Conservation (phyloP, 179 eudicot species). For the Silene noctiflora region DNA sequence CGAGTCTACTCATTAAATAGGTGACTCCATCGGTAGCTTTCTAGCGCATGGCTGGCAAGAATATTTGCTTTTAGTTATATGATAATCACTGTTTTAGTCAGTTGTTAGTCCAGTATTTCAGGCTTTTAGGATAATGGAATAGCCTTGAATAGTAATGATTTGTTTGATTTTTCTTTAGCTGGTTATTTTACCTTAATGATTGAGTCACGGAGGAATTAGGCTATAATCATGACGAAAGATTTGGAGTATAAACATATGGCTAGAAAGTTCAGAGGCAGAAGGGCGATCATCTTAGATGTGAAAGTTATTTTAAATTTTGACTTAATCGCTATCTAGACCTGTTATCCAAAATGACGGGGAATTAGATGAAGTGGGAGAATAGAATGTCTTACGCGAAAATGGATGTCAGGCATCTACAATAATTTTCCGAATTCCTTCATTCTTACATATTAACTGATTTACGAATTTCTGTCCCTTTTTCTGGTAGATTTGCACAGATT, state of each 20-base stretch:
- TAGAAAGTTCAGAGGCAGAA: no score
- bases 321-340: no score
- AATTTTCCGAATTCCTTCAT: no score
- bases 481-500: not conserved
- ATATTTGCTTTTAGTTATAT: not conserved
- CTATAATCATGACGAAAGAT: not conserved
- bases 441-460: no score
- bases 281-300: not conserved
- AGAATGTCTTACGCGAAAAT: no score
- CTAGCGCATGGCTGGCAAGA: not conserved
- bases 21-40: not conserved
- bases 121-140: slow-evolving; percentile 12
- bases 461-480: not conserved
- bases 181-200: not conserved
- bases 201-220: not conserved
- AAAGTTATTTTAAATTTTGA: no score
- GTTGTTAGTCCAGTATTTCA: slow-evolving; percentile 5
- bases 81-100: slow-evolving; percentile 5
- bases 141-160: not conserved
- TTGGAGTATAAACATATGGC: not conserved
- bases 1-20: slow-evolving; percentile 4
- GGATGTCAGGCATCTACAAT: no score
- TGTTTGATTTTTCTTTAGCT: not conserved
- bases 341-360: no score
- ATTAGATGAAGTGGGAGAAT: no score